phyloP scores from a whole-genome alignment of 768 basidiomycete species.

The Cytidiella melzeri region DNA sequence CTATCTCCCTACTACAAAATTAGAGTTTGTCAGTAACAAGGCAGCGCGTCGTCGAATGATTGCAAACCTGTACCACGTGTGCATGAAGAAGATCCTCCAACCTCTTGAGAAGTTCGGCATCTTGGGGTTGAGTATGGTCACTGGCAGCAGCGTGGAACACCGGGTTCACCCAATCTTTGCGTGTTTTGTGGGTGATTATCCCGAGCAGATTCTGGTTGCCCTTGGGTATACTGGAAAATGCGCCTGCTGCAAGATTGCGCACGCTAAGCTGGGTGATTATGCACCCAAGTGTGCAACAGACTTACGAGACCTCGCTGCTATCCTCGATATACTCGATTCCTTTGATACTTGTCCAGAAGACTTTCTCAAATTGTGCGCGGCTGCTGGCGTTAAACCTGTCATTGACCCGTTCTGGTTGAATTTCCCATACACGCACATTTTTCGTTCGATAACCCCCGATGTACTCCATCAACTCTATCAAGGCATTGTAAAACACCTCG shows the following conservation, averaged over 20 bases:
- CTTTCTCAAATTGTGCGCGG: conserved; percentile 10
- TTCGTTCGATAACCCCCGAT: conserved; percentile 21
- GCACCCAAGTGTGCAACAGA: background rate
- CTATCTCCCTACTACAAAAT: conserved; percentile 15
- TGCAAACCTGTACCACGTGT: conserved; percentile 13
- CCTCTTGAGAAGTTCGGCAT: conserved; percentile 11
- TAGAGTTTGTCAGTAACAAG: conserved; percentile 9
- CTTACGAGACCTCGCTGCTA: background rate
- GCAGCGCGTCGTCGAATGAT: background rate
- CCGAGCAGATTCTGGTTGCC: conserved; percentile 4
- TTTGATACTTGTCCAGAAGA: background rate
- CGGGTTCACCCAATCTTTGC: conserved; percentile 20
- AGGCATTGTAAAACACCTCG: conserved; percentile 23
- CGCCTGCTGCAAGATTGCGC: background rate
- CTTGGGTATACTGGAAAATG: background rate
- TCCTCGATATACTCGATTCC: background rate
- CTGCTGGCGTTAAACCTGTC: conserved; percentile 17
- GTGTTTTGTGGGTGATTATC: conserved; percentile 10
- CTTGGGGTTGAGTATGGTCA: conserved; percentile 11
- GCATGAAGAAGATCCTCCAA: conserved; percentile 9
- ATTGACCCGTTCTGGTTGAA: conserved; percentile 21
- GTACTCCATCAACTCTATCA: conserved; percentile 26
- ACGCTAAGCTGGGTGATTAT: background rate
- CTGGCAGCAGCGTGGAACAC: conserved; percentile 13
- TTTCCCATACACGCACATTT: conserved; percentile 22